Conservation (phyloP, 768 basidiomycete species). For the Gloeopeniophorella convolvens region DNA sequence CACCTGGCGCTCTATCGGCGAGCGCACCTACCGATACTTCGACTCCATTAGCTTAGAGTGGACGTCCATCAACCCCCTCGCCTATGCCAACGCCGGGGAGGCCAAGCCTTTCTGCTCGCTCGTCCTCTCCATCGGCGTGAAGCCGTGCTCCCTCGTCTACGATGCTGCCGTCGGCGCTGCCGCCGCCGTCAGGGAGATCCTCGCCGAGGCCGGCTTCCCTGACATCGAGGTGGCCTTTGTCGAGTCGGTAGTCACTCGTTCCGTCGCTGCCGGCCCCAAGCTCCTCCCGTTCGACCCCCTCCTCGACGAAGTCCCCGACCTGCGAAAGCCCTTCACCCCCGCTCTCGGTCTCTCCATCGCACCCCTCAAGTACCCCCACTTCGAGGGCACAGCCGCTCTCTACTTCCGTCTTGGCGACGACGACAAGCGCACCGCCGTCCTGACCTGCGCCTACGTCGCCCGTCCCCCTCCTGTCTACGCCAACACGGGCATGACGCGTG, state of each 20-base stretch:
- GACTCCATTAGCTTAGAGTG: constrained; percentile 22
- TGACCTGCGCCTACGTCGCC: constrained; percentile 35
- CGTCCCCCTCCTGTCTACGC: constrained; percentile 28
- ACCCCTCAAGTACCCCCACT: constrained; percentile 28
- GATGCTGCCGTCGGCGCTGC: constrained; percentile 23
- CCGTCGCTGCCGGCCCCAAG: constrained; percentile 27
- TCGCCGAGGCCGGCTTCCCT: constrained; percentile 20
- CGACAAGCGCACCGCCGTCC: constrained; percentile 24
- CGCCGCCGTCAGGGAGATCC: constrained; percentile 18
- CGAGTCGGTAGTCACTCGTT: constrained; percentile 25
- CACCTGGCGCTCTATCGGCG: constrained; percentile 24
- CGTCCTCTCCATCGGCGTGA: constrained; percentile 25
- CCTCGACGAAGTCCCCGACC: constrained; percentile 25
- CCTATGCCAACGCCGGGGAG: constrained; percentile 23
- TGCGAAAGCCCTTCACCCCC: constrained; percentile 32
- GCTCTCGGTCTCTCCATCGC: constrained; percentile 35
- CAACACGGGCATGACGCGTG: constrained; percentile 22
- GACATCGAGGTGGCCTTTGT: constrained; percentile 26
- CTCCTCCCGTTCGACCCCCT: constrained; percentile 28
- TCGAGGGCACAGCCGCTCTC: constrained; percentile 34
- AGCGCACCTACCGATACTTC: constrained; percentile 23
- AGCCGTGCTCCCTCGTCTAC: constrained; percentile 23
- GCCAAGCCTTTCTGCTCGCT: constrained; percentile 19
- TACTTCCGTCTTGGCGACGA: constrained; percentile 28
- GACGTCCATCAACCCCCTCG: constrained; percentile 22